Evolutionary conservation across 768 basidiomycete species (phyloP).

Genomic region (Serendipita sp.): DNA sequence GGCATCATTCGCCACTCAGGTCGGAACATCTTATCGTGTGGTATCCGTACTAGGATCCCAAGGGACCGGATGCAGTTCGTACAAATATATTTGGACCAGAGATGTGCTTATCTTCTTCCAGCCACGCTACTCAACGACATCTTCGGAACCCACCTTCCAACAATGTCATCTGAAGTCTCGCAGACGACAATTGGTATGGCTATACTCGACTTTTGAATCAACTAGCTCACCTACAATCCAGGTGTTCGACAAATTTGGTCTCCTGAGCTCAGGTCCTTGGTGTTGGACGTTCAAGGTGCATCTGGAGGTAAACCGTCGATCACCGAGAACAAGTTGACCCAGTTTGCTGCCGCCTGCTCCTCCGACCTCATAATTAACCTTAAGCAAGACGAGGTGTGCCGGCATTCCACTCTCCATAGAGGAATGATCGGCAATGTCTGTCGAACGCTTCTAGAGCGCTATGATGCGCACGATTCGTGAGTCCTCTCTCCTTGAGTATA

Average conservation of each 20-base stretch:
- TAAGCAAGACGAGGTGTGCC: neutral
- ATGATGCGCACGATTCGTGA: neutral
- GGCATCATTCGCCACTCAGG: neutral
- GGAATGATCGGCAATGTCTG: neutral
- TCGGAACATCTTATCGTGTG: neutral
- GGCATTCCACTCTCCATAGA: neutral
- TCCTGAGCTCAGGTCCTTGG: neutral
- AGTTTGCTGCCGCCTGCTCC: neutral
- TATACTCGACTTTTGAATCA: neutral
- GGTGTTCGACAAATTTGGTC: neutral
- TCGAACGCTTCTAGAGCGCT: neutral
- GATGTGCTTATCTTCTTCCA: neutral
- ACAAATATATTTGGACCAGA: neutral
- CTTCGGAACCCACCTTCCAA: neutral
- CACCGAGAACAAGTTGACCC: neutral
- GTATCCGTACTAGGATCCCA: slow-evolving; percentile 1
- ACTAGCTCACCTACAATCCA: neutral
- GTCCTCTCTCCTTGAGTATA: neutral
- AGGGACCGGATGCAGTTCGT: neutral
- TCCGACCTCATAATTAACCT: neutral
- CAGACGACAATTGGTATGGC: neutral
- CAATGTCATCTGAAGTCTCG: neutral
- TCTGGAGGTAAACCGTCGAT: neutral
- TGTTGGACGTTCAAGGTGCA: neutral
- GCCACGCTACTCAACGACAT: neutral